Base-by-base conservation (phyloP, 1,139 yeast species). In the Taiozyma sp. region DNA sequence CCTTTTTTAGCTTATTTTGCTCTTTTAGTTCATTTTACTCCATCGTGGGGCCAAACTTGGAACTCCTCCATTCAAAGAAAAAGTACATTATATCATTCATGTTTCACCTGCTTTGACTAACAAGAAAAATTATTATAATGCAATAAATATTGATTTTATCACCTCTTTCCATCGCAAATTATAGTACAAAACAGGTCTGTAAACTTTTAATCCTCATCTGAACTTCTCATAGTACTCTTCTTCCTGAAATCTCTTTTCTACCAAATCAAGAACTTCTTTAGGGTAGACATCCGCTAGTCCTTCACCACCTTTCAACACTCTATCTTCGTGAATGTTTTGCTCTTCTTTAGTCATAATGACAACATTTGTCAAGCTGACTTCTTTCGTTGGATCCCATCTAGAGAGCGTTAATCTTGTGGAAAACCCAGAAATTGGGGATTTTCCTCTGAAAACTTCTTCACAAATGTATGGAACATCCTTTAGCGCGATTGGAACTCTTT, bases 381-480 rank as follows among this genome's bases (percentile, higher is more conserved):
- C 75, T 56, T 79, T 72, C 1, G 66, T 60, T 4, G 90, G 89
- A 56, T 83, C 85, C 99, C 99, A 93, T 63, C 86, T 75, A 1
- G 95, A 82, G 48, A 93, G 74, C 1, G 91, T 80, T 53, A 91
- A 72, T 59, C 90, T 80, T 1, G 95, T 86, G 14, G 91, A 83
- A 62, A 76, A 88, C 30, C 91, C 88, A n/a, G 95, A 84, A 24
- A 93, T 77, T 24, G 93, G 95, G 0, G 96, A 86, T 65, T 89
- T 89, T 10, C 98, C 98, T 54, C 95, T 80, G 73, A 83, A 93
- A 2, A 93, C 84, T 68, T 93, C 99, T 62, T 91, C 98, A 45
- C 91, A 75, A n/a, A 93, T 74, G 62, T 90, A 93, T 47, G 83
- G 88, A 24, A 88, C 83, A 54, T 93, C 99, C 48, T 70, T 71